These are phyloP conservation scores for Kazachstania sp. DNA, from an alignment of 1,139 yeast genomes.

Conservation along the genomic window DNA sequence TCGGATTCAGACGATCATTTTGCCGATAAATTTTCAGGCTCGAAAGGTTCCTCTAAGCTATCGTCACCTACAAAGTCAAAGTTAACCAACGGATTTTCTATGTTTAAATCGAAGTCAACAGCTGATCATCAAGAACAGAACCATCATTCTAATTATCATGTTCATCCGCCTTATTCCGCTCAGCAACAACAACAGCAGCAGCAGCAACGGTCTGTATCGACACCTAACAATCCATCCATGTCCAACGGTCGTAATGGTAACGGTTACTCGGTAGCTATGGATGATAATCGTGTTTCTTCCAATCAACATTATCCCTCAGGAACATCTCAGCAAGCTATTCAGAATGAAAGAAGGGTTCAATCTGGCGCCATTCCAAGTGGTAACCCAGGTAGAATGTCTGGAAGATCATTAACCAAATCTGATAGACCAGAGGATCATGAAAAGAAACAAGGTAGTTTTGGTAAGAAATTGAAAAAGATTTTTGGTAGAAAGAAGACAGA, in stretches of 20 bases:
- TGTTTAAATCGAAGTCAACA: constrained; percentile 7
- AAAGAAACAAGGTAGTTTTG: constrained; percentile 44
- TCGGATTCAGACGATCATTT: constrained; percentile 48
- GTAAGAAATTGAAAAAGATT: constrained; percentile 48
- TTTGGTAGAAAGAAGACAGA: constrained; percentile 40
- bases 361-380: not conserved
- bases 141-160: not conserved
- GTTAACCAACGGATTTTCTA: constrained; percentile 13
- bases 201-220: not conserved
- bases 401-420: not conserved
- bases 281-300: not conserved
- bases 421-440: constrained; percentile 14
- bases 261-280: not conserved
- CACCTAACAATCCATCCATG: not conserved
- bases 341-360: not conserved
- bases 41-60: not conserved
- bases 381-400: not conserved
- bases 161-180: not conserved
- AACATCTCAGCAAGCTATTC: not conserved
- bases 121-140: not conserved
- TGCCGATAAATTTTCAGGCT: not conserved
- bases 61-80: constrained; percentile 17
- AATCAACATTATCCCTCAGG: not conserved
- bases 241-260: not conserved
- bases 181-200: not conserved